Evolutionary conservation across 2,329 filamentous ascomycete genomes (phyloP).

Genomic region (Alternaria sp.): DNA sequence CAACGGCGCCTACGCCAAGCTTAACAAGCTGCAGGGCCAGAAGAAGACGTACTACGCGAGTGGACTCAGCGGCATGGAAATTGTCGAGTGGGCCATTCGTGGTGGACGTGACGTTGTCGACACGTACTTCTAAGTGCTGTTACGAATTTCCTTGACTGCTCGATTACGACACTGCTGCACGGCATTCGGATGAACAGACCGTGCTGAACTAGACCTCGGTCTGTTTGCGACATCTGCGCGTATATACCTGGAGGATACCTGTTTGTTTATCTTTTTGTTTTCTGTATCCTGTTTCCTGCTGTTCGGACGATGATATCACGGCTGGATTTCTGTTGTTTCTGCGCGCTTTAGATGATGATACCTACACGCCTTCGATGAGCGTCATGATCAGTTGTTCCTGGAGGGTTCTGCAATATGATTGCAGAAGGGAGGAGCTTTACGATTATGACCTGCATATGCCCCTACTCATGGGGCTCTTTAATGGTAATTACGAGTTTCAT

Average conservation of each 20-base stretch:
- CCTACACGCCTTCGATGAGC: slow-evolving; percentile 33
- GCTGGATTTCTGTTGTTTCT: slow-evolving; percentile 18
- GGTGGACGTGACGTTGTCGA: slow-evolving; percentile 45
- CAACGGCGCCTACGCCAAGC: slow-evolving; percentile 37
- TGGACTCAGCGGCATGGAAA: slow-evolving; percentile 47
- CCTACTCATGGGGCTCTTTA: background rate
- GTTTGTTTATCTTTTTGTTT: background rate
- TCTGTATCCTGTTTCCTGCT: background rate
- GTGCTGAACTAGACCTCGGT: background rate
- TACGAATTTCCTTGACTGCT: background rate
- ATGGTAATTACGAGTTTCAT: slow-evolving; percentile 5
- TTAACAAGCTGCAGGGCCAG: slow-evolving; percentile 45
- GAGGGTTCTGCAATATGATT: background rate
- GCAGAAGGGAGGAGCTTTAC: slow-evolving; percentile 2
- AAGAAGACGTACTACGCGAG: slow-evolving; percentile 48
- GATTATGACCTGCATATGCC: slow-evolving; percentile 16
- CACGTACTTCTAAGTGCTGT: slow-evolving; percentile 35
- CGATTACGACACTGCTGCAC: background rate
- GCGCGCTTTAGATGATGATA: slow-evolving; percentile 1
- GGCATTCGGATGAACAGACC: background rate
- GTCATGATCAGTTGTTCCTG: slow-evolving; percentile 29
- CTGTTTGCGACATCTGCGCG: background rate
- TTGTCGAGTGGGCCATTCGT: slow-evolving; percentile 47
- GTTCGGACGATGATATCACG: background rate
- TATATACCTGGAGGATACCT: background rate